Evolutionary conservation across 257 asterid genomes (phyloP).

Genomic region (Fraxinus quadrangulata): DNA sequence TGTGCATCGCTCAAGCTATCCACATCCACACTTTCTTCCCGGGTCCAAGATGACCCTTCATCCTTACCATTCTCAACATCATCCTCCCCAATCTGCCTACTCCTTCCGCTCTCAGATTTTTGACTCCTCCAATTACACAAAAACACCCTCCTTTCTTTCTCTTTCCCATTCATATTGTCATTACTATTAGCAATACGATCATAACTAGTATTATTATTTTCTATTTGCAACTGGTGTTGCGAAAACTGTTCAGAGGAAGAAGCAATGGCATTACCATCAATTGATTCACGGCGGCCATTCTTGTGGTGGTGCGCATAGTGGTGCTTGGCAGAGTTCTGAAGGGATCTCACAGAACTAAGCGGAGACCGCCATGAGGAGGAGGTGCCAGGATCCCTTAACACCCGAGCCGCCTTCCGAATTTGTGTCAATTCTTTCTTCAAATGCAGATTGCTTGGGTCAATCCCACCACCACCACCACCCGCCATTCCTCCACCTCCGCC

Average conservation of each 20-base stretch:
- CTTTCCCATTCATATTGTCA: constrained; percentile 39
- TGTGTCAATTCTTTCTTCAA: constrained; percentile 93
- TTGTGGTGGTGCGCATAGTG: constrained; percentile 68
- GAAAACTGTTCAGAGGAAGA: constrained; percentile 36
- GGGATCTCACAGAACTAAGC: constrained; percentile 70
- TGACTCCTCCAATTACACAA: constrained; percentile 86
- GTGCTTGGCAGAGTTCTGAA: constrained; percentile 41
- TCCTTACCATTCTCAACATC: constrained; percentile 43
- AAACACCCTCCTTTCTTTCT: constrained; percentile 62
- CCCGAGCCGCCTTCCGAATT: constrained; percentile 87
- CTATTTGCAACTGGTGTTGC: constrained; percentile 23
- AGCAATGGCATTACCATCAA: constrained; percentile 38
- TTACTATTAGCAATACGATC: constrained; percentile 19
- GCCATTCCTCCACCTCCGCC: constrained; percentile 28
- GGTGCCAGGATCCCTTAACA: constrained; percentile 89
- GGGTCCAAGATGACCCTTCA: constrained; percentile 51
- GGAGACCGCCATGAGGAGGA: constrained; percentile 93
- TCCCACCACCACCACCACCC: constrained; percentile 37
- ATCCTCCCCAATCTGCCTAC: constrained; percentile 55
- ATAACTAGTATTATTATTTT: constrained; percentile 23
- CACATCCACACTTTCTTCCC: constrained; percentile 51
- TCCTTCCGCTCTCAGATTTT: constrained; percentile 72
- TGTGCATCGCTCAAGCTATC: constrained; percentile 65
- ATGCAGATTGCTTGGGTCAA: constrained; percentile 92
- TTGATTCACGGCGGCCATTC: constrained; percentile 24